Conservation (phyloP, 352 stramenopile species). For the Peronospora tabacina region DNA sequence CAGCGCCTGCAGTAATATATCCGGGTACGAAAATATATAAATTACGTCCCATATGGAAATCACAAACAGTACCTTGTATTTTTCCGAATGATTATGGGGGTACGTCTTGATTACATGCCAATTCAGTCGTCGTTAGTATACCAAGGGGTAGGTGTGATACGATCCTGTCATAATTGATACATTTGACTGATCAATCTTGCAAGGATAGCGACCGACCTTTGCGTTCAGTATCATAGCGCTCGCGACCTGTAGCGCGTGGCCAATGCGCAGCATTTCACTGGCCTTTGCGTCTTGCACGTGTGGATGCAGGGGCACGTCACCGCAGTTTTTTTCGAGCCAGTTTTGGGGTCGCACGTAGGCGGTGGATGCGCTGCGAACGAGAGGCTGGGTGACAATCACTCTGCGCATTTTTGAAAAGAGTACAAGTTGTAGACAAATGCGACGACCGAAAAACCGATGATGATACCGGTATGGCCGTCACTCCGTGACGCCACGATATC, state of each 20-base stretch:
- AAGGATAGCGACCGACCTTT: slow-evolving; percentile 26
- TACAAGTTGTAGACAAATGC: too few species aligned
- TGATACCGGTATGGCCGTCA: too few species aligned
- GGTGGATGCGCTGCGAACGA: slow-evolving; percentile 10
- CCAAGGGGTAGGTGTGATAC: neutral
- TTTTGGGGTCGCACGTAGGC: slow-evolving; percentile 23
- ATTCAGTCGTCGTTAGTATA: slow-evolving; percentile 25
- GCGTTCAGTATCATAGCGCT: slow-evolving; percentile 41
- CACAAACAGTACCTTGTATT: slow-evolving; percentile 35
- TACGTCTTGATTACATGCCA: slow-evolving; percentile 32
- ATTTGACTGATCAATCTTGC: neutral
- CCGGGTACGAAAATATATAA: neutral
- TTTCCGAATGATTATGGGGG: slow-evolving; percentile 31
- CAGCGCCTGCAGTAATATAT: slow-evolving; percentile 30
- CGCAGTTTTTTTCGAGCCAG: slow-evolving; percentile 63
- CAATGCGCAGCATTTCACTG: slow-evolving; percentile 67
- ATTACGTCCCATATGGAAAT: neutral
- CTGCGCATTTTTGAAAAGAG: neutral
- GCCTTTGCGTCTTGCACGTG: slow-evolving; percentile 34
- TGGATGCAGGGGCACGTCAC: slow-evolving; percentile 42
- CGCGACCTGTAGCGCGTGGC: slow-evolving; percentile 54
- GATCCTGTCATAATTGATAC: slow-evolving; percentile 1
- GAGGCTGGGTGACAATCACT: slow-evolving; percentile 1
- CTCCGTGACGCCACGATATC: too few species aligned
- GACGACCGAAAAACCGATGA: too few species aligned